Evolutionary conservation across 2,329 filamentous ascomycete genomes (phyloP).

Genomic region (Lachnellula suecica): DNA sequence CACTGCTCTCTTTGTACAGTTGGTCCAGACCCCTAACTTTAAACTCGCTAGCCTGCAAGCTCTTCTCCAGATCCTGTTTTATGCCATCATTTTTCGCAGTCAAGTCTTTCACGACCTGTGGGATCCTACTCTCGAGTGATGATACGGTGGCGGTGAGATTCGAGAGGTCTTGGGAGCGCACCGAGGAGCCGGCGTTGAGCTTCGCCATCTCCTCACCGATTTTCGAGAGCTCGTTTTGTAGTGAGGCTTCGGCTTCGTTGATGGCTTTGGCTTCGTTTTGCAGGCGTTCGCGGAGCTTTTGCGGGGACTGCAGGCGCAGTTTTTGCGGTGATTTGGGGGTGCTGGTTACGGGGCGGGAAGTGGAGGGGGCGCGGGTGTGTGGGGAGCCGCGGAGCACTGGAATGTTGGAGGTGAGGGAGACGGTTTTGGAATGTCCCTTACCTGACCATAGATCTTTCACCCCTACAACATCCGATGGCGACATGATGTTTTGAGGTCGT

Average conservation of each 20-base stretch:
- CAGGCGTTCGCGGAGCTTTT: conserved; percentile 80
- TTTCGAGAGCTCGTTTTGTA: conserved; percentile 75
- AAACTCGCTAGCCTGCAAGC: conserved; percentile 70
- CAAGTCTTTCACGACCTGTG: conserved; percentile 57
- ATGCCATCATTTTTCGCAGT: conserved; percentile 61
- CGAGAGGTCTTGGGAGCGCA: conserved; percentile 29
- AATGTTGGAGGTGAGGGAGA: conserved; percentile 32
- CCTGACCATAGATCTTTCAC: conserved; percentile 29
- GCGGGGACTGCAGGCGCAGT: conserved; percentile 67
- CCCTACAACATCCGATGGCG: conserved; percentile 21
- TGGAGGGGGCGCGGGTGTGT: conserved; percentile 20
- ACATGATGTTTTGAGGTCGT: conserved; percentile 31
- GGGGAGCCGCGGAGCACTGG: conserved; percentile 27
- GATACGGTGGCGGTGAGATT: conserved; percentile 58
- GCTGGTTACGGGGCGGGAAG: conserved; percentile 20
- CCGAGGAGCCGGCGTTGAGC: conserved; percentile 42
- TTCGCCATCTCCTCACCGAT: conserved; percentile 78
- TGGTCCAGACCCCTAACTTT: conserved; percentile 84
- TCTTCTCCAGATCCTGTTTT: conserved; percentile 69
- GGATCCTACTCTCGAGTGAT: conserved; percentile 67
- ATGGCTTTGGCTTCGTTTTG: conserved; percentile 78
- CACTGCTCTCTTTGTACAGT: conserved; percentile 81
- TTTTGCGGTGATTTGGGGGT: conserved; percentile 35
- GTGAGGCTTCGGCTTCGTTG: conserved; percentile 64
- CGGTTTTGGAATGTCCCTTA: conserved; percentile 27